Percentiles rank a stretch among this genome's conserved stretches.
phyloP scores from a whole-genome alignment of 306 rosid species.

The Lathyrus aphaca region DNA sequence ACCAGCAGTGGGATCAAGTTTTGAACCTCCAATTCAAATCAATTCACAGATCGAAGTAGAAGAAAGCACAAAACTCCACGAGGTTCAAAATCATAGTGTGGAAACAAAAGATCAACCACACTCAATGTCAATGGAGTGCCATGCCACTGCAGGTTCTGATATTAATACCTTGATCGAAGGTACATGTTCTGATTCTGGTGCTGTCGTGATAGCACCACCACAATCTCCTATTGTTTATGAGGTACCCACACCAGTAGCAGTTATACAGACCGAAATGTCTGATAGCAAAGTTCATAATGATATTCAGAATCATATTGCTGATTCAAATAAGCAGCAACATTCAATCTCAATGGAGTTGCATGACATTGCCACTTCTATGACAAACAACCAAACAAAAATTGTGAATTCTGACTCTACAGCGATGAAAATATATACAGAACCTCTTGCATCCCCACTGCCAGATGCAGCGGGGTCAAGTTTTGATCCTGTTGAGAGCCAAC shows the following conservation, averaged over 20 bases:
- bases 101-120: conserved; percentile 9
- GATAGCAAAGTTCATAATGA: conserved; percentile 1
- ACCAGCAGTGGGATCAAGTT: conserved; percentile 4
- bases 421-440: neutral
- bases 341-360: conserved; percentile 14
- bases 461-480: conserved; percentile 11
- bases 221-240: neutral
- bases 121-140: conserved; percentile 4
- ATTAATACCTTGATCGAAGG: neutral
- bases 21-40: neutral
- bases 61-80: neutral
- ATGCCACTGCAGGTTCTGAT: conserved; percentile 1
- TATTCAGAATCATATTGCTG: neutral
- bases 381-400: neutral
- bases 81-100: neutral
- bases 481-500: conserved; percentile 13
- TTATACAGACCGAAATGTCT: neutral
- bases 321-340: neutral
- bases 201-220: neutral
- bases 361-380: neutral
- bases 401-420: neutral
- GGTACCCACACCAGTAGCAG: neutral
- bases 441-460: neutral
- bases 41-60: neutral
- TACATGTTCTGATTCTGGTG: conserved; percentile 2